Percentiles rank a stretch among this genome's conserved stretches.
Evolutionary conservation across 1,284 basidiomycete genomes (phyloP).

Genomic region (Mixia osmundae): DNA sequence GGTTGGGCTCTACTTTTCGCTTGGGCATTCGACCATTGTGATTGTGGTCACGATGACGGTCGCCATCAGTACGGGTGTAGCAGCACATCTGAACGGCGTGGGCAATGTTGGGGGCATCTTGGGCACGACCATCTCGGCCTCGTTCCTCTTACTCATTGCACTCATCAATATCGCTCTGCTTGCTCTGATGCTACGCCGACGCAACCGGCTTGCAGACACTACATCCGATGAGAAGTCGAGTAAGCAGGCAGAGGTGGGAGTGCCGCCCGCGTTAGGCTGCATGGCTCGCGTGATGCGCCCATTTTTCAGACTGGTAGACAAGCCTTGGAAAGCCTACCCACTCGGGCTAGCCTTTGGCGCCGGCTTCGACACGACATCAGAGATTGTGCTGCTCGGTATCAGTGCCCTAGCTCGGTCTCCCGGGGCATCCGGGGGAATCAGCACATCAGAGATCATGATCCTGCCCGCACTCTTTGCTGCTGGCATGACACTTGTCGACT

Average conservation of each 20-base stretch:
- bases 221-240: not conserved
- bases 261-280: constrained; percentile 5
- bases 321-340: constrained; percentile 24
- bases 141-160: constrained; percentile 22
- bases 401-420: constrained; percentile 17
- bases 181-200: constrained; percentile 13
- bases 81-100: constrained; percentile 17
- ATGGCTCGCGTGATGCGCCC: constrained; percentile 21
- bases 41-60: constrained; percentile 20
- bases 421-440: constrained; percentile 6
- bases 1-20: constrained; percentile 23
- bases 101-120: constrained; percentile 21
- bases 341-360: constrained; percentile 23
- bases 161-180: constrained; percentile 22
- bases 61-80: constrained; percentile 15
- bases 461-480: constrained; percentile 23
- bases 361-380: constrained; percentile 19
- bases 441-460: constrained; percentile 18
- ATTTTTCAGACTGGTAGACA: constrained; percentile 21
- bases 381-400: constrained; percentile 20
- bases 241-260: not conserved
- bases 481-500: constrained; percentile 23
- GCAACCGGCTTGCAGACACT: constrained; percentile 2
- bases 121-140: constrained; percentile 21
- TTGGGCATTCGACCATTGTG: constrained; percentile 24